A percentile compares a stretch with the other conserved stretches of the same genome.
phyloP scores from a whole-genome alignment of 805 yeast genomes.

The Nematodospora valgi region DNA sequence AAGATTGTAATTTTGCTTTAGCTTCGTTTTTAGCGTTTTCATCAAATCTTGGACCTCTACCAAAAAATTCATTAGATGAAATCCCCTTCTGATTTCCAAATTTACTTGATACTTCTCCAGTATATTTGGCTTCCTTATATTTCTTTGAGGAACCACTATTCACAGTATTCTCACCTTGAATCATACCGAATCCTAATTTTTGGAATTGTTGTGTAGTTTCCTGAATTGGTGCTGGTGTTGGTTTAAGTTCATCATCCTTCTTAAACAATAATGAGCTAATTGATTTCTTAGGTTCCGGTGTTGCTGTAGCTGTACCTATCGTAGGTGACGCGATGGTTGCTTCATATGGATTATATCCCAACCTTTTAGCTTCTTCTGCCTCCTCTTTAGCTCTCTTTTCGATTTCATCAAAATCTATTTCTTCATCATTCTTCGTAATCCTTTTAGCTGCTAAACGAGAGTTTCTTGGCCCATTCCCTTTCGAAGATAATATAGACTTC shows the following conservation, averaged over 20 bases:
- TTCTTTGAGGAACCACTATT: conserved; percentile 25
- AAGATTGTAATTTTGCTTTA: conserved; percentile 70
- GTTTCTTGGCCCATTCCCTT: conserved; percentile 50
- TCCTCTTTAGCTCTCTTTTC: conserved; percentile 81
- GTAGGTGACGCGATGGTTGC: conserved; percentile 1
- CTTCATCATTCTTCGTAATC: conserved; percentile 46
- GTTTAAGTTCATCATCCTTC: not conserved
- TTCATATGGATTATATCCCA: conserved; percentile 48
- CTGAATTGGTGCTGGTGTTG: conserved; percentile 29
- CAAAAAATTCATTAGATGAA: conserved; percentile 92
- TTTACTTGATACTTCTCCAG: conserved; percentile 72
- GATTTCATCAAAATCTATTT: conserved; percentile 55
- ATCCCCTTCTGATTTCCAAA: conserved; percentile 91
- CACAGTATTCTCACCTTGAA: conserved; percentile 54
- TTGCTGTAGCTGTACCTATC: not conserved
- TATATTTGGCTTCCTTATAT: conserved; percentile 57
- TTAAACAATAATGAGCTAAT: conserved; percentile 11
- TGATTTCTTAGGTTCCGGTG: conserved; percentile 13
- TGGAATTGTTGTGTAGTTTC: conserved; percentile 69
- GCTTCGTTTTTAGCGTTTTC: conserved; percentile 79
- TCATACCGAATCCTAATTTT: conserved; percentile 88
- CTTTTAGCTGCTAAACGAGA: conserved; percentile 56
- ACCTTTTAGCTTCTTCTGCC: conserved; percentile 59
- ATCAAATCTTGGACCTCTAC: conserved; percentile 77
- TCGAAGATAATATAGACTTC: conserved; percentile 44